Evolutionary conservation across 2,329 filamentous ascomycete species (phyloP).

Genomic region (Arthrobotrys musiformis): DNA sequence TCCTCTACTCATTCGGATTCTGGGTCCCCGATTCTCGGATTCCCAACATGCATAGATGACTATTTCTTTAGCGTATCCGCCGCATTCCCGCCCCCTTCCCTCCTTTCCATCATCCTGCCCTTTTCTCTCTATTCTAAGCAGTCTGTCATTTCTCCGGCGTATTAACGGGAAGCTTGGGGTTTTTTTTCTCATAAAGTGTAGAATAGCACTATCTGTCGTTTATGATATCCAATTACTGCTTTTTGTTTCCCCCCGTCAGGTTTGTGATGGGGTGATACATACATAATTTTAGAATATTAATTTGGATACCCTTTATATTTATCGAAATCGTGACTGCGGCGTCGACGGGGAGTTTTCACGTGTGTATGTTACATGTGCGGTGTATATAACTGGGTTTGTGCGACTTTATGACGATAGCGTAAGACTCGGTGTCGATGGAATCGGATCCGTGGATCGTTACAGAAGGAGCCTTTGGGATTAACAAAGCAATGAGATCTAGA

Average conservation of each 20-base stretch:
- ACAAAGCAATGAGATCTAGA: too few species aligned
- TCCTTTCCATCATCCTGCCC: background rate
- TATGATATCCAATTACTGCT: constrained; percentile 8
- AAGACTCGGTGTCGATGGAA: too few species aligned
- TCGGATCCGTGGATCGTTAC: too few species aligned
- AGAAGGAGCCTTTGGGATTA: too few species aligned
- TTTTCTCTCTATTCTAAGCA: background rate
- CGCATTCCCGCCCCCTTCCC: background rate
- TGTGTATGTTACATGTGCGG: too few species aligned
- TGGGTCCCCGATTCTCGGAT: background rate
- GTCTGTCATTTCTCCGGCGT: constrained; percentile 9
- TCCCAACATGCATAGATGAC: background rate
- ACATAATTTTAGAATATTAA: background rate
- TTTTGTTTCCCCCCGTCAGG: background rate
- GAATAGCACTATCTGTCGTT: background rate
- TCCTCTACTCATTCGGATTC: background rate
- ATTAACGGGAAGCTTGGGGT: background rate
- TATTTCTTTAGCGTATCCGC: background rate
- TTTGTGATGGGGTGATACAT: background rate
- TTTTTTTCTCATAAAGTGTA: constrained; percentile 12
- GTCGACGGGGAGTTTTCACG: too few species aligned
- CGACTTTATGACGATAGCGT: too few species aligned
- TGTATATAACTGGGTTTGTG: too few species aligned
- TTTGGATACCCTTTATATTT: background rate
- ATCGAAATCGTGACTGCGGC: background rate